Base-by-base conservation (phyloP, 1,284 basidiomycete species). In the Gomphus bonarii region DNA sequence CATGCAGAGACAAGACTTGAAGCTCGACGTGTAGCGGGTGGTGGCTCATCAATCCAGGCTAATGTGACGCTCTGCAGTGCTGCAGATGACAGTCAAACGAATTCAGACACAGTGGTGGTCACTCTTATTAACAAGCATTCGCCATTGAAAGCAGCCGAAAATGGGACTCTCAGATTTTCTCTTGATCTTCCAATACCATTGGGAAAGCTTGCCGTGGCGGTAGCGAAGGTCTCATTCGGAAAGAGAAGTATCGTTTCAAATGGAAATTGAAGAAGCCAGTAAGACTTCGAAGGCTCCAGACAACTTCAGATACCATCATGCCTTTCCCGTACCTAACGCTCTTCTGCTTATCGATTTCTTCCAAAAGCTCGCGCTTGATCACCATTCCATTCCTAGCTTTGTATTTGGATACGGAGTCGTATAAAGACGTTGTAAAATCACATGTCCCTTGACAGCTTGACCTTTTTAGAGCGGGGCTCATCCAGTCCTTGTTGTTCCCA, bases 171-270 rank as follows among this genome's bases (percentile, higher is more conserved):
- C 12, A 30, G 14, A 16, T 54, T 54, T 22, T 30, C 36, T 18
- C 33, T 54, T 4, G 12, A 30, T 43, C 36, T 42, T 38, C 52
- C 52, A 14, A 31, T 28, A 7, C 30, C 52, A 11, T 18, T 54
- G 8, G 52, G 52, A 4, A 40, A 40, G n/a, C 52, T 54, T 14
- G 52, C 52, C 6, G 38, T 44, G n/a, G 18, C 25, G 36, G 43
- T 54, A 10, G 52, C 52, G 4, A 54, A 44, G 20, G 28, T 40
- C 18, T 54, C 52, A 5, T 54, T 54, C 36, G 36, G 35, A 47
- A 47, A 30, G 25, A 4, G 25, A 28, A 10, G 28, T 25, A 12
- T 28, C 8, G 28, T 25, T 16, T 47, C 28, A 20, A 16, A 30
- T 42, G 40, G 9, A 44, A 2, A 22, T 44, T 18, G 9, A 7